phyloP scores from a whole-genome alignment of 2,329 filamentous ascomycete genomes.

The Fusarium anguioides region DNA sequence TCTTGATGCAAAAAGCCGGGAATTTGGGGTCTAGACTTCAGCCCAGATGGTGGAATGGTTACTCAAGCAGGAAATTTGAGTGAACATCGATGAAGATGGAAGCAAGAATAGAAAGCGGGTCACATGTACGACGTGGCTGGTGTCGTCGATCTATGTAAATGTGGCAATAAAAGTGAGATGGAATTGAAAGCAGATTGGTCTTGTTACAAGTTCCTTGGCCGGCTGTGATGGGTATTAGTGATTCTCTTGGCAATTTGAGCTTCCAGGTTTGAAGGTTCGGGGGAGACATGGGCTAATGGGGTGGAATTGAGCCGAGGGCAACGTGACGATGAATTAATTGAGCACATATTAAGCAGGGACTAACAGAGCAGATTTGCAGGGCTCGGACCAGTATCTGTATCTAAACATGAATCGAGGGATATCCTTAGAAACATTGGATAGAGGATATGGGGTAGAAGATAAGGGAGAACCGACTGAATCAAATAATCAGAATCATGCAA shows the following conservation, averaged over 20 bases:
- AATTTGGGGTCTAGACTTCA: constrained; percentile 14
- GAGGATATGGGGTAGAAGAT: background rate
- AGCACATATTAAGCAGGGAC: constrained; percentile 22
- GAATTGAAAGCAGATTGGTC: constrained; percentile 12
- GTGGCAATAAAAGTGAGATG: constrained; percentile 13
- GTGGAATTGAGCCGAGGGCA: constrained; percentile 8
- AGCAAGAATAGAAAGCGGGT: constrained; percentile 37
- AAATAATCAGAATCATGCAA: constrained; percentile 4
- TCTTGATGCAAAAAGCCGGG: constrained; percentile 21
- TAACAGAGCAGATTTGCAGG: background rate
- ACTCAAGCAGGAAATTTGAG: constrained; percentile 13
- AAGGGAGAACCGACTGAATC: constrained; percentile 9
- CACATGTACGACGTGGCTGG: constrained; percentile 31
- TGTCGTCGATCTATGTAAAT: constrained; percentile 24
- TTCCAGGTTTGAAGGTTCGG: constrained; percentile 24
- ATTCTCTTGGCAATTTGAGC: constrained; percentile 18
- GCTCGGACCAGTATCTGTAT: background rate
- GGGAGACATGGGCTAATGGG: constrained; percentile 8
- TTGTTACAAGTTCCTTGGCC: constrained; percentile 10
- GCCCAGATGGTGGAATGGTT: constrained; percentile 3
- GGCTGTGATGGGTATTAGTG: constrained; percentile 6
- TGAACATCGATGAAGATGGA: constrained; percentile 15
- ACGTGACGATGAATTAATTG: constrained; percentile 9
- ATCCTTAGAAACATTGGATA: background rate
- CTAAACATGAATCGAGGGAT: background rate